Evolutionary conservation across 2,329 filamentous ascomycete species (phyloP).

Genomic region (Botrytis byssoidea): DNA sequence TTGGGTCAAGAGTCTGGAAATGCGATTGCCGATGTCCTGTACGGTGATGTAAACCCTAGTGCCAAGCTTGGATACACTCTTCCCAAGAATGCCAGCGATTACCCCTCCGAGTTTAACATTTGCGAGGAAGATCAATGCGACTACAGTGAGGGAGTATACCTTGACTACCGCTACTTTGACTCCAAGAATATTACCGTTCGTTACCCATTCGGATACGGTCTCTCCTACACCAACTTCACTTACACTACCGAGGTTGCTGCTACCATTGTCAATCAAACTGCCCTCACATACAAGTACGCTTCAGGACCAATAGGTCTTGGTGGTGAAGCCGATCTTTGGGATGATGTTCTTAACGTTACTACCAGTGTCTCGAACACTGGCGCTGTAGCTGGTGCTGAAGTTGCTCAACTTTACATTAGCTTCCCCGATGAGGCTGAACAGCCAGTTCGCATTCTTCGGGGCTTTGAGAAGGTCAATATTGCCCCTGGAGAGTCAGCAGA

Average conservation of each 20-base stretch:
- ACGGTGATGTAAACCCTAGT: neutral
- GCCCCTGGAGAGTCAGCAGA: neutral
- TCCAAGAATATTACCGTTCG: neutral
- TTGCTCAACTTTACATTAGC: neutral
- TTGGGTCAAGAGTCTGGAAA: slow-evolving; percentile 52
- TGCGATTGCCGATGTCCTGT: neutral
- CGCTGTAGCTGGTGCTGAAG: neutral
- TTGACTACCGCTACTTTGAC: neutral
- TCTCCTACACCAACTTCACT: neutral
- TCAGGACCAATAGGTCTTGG: neutral
- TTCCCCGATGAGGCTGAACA: neutral
- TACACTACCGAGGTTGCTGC: neutral
- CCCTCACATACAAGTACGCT: neutral
- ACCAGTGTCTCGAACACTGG: neutral
- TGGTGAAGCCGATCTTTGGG: neutral
- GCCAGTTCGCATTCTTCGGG: neutral
- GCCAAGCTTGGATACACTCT: neutral
- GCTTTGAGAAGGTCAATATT: neutral
- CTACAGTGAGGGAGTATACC: neutral
- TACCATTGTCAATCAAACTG: neutral
- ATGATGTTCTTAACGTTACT: neutral
- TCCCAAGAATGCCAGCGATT: neutral
- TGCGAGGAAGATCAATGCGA: neutral
- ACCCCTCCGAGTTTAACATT: neutral
- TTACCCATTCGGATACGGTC: neutral